Conservation (phyloP, 306 rosid species). For the Begonia peltatifolia region DNA sequence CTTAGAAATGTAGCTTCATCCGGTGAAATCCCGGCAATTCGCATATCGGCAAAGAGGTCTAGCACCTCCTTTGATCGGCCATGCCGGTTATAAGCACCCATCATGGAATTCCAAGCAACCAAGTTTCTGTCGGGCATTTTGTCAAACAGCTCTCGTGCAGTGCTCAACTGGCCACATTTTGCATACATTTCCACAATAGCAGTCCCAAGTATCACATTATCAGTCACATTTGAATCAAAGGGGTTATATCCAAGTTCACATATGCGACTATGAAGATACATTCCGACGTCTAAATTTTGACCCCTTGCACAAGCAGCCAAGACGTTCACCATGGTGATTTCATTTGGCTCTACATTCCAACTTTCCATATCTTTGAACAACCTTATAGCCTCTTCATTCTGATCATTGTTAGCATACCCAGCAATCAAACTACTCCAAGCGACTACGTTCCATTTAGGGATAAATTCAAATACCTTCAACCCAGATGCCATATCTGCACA, state of each 20-base stretch:
- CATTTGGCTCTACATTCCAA: slow-evolving; percentile 45
- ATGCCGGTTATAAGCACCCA: slow-evolving; percentile 44
- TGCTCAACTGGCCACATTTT: slow-evolving; percentile 53
- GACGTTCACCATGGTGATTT: slow-evolving; percentile 57
- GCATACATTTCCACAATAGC: slow-evolving; percentile 65
- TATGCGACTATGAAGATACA: slow-evolving; percentile 26
- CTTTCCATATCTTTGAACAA: slow-evolving; percentile 36
- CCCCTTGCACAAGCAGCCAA: slow-evolving; percentile 55
- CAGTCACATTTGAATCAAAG: slow-evolving; percentile 8
- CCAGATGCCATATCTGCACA: slow-evolving; percentile 22
- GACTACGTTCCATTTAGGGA: slow-evolving; percentile 59
- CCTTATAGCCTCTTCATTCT: slow-evolving; percentile 25
- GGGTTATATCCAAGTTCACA: slow-evolving; percentile 55
- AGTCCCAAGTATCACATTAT: slow-evolving; percentile 53
- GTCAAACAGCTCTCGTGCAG: slow-evolving; percentile 41
- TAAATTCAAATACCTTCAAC: slow-evolving; percentile 42
- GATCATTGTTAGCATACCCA: slow-evolving; percentile 28
- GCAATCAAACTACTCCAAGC: slow-evolving; percentile 77
- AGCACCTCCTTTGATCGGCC: slow-evolving; percentile 35
- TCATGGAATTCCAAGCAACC: slow-evolving; percentile 61
- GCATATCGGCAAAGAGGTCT: slow-evolving; percentile 29
- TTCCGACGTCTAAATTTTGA: slow-evolving; percentile 47
- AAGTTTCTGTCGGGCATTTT: slow-evolving; percentile 46
- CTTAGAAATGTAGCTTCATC: slow-evolving; percentile 44
- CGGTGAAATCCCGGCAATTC: slow-evolving; percentile 22